phyloP scores from a whole-genome alignment of 2,329 filamentous ascomycete genomes.

The Sphaerostilbella broomeana region DNA sequence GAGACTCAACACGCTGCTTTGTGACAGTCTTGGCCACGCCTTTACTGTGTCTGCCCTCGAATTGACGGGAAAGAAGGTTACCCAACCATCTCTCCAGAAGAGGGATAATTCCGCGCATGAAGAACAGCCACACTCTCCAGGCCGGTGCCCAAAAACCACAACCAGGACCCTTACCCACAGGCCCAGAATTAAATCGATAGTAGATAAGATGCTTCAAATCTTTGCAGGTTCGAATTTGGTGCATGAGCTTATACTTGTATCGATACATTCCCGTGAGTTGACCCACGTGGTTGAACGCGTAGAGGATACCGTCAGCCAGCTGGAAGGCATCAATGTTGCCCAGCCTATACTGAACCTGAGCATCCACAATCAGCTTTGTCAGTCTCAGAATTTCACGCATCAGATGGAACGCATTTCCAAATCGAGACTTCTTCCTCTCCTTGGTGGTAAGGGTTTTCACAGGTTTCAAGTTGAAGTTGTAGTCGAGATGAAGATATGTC shows the following conservation, averaged over 20 bases:
- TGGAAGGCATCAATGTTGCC: conserved; percentile 99
- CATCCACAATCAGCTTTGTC: conserved; percentile 96
- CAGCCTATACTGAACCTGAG: conserved; percentile 93
- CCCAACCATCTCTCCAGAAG: conserved; percentile 95
- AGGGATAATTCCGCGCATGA: conserved; percentile 97
- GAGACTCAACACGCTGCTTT: conserved; percentile 97
- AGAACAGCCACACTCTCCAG: conserved; percentile 98
- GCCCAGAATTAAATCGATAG: conserved; percentile 95
- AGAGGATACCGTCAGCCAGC: conserved; percentile 95
- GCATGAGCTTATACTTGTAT: conserved; percentile 99
- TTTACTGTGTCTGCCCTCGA: conserved; percentile 97
- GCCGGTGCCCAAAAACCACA: conserved; percentile 99
- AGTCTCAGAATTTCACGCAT: conserved; percentile 96
- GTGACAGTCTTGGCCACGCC: conserved; percentile 98
- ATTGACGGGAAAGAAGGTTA: conserved; percentile 92
- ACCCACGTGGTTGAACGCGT: conserved; percentile 98
- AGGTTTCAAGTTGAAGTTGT: conserved; percentile 98
- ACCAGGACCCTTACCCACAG: conserved; percentile 93
- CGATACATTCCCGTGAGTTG: conserved; percentile 99
- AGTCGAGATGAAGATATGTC: conserved; percentile 96
- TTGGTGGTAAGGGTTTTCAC: conserved; percentile 98
- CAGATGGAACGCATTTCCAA: conserved; percentile 96
- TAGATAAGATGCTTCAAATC: conserved; percentile 99
- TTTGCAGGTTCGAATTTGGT: conserved; percentile 98
- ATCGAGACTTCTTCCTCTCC: conserved; percentile 97